Evolutionary conservation across 352 stramenopile genomes (phyloP), one percentile per base, ranked within the genome.

Genomic region (Phytophthora pluvialis): DNA sequence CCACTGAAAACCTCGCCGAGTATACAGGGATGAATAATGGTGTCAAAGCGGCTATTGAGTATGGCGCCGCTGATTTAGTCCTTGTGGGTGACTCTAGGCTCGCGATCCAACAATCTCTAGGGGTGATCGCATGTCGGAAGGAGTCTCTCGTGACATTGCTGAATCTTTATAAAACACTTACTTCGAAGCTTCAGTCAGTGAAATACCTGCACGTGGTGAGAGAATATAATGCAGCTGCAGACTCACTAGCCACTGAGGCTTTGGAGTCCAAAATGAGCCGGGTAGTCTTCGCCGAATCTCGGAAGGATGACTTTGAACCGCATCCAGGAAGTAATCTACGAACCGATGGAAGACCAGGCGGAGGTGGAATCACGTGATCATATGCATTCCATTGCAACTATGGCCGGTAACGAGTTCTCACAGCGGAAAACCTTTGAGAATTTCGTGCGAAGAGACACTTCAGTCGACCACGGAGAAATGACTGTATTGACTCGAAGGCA

Each of bases 1-100:
- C 67, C 0, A 73, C 59, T 0, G 69, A 71, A 0, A 73, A 74
- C 16, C 40, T 69, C 12, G 64, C 70, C 6, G 70, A 21, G 21
- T 21, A 21, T 21, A 21, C 21, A 21, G 21, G 21, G 21, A 21
- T 21, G 35, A 42, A 42, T n/a, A 42, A 42, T n/a, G 35, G 35
- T 18, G 35, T 42, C 5, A 21, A 12, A n/a, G 6, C 35, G 4
- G 10, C 2, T 12, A 12, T 18, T 6, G 12, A 18, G 3, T 12
- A 42, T 15, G 35, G 35, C 15, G 35, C 35, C 35, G 35, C 1
- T 7, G 13, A 42, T n/a, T 42, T 42, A n/a, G 35, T 42, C 6
- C 1, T 18, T 16, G 35, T 42, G 5, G 31, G 31, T 21, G 21
- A 21, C 1, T 21, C 21, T 21, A 21, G 2, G 21, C 21, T 21